Evolutionary conservation across 164 flowering plant species (phyloP).

Genomic region (Magnolia kwangsiensis): DNA sequence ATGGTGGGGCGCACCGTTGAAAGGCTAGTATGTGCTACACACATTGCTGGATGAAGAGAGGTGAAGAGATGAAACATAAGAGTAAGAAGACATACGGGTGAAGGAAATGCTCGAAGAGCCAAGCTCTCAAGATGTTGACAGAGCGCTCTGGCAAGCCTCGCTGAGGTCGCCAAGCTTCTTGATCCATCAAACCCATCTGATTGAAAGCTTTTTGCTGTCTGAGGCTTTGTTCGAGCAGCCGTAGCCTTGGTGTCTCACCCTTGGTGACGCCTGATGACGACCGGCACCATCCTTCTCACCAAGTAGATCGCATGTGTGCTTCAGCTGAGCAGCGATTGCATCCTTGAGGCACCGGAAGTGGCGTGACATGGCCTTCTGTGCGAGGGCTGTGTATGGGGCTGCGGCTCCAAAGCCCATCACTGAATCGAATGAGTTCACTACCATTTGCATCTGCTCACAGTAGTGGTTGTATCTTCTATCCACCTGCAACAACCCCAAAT

Average conservation of each 20-base stretch:
- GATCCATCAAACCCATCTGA: conserved; percentile 95
- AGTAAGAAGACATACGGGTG: conserved; percentile 73
- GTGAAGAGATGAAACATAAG: not conserved
- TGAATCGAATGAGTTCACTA: conserved; percentile 87
- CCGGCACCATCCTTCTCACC: conserved; percentile 78
- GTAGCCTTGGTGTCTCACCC: conserved; percentile 94
- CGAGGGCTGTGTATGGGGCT: conserved; percentile 78
- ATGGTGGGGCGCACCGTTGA: no score
- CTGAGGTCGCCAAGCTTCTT: conserved; percentile 98
- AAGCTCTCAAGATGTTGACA: conserved; percentile 86
- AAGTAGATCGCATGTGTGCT: conserved; percentile 71
- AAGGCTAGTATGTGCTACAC: no score
- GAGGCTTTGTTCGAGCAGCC: conserved; percentile 77
- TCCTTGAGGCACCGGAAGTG: conserved; percentile 94
- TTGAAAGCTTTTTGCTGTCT: conserved; percentile 87
- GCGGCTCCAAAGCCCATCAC: conserved; percentile 96
- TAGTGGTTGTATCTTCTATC: conserved; percentile 88
- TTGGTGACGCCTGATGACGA: conserved; percentile 60
- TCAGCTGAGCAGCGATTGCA: conserved; percentile 69
- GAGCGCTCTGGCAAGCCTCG: conserved; percentile 94
- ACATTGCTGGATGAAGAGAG: not conserved
- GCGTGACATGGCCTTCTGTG: conserved; percentile 96
- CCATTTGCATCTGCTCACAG: conserved; percentile 95
- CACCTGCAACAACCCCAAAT: conserved; percentile 44
- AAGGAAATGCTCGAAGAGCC: conserved; percentile 99